Evolutionary conservation across 768 basidiomycete species (phyloP).

Genomic region (Thelephora aurantiotincta): DNA sequence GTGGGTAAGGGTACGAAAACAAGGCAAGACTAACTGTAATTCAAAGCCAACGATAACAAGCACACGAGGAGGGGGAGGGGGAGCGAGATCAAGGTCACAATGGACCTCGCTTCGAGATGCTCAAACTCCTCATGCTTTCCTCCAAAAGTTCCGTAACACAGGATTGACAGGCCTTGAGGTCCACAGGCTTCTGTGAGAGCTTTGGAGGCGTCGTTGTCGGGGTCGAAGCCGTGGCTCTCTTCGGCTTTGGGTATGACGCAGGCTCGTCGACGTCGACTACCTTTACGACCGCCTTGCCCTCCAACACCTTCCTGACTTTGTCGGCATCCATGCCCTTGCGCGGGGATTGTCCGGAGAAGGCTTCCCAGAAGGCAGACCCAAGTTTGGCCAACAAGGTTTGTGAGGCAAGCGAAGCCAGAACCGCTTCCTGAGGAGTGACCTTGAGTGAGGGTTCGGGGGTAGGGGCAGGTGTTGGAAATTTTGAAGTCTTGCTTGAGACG

Average conservation of each 20-base stretch:
- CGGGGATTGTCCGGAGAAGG: slow-evolving; percentile 44
- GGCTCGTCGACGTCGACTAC: slow-evolving; percentile 61
- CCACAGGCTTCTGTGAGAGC: slow-evolving; percentile 5
- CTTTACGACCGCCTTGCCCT: slow-evolving; percentile 67
- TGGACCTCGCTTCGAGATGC: slow-evolving; percentile 27
- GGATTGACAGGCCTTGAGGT: slow-evolving; percentile 2
- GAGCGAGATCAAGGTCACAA: background rate
- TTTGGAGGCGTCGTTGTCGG: slow-evolving; percentile 5
- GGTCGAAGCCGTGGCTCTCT: background rate
- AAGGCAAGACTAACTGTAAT: background rate
- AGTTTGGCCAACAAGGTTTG: slow-evolving; percentile 64
- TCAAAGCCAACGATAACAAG: background rate
- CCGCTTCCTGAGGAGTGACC: slow-evolving; percentile 26
- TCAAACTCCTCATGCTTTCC: slow-evolving; percentile 58
- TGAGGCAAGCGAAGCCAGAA: slow-evolving; percentile 61
- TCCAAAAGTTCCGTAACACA: slow-evolving; percentile 33
- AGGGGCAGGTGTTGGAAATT: slow-evolving; percentile 30
- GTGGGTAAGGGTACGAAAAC: background rate
- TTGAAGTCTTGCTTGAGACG: slow-evolving; percentile 13
- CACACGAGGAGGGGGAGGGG: background rate
- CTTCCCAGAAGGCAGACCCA: slow-evolving; percentile 77
- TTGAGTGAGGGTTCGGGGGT: slow-evolving; percentile 21
- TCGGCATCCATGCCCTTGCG: slow-evolving; percentile 39
- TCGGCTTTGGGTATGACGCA: background rate
- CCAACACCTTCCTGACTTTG: slow-evolving; percentile 69